Conservation (phyloP, 805 yeast species). For the Saccharomycopsis amapae region DNA sequence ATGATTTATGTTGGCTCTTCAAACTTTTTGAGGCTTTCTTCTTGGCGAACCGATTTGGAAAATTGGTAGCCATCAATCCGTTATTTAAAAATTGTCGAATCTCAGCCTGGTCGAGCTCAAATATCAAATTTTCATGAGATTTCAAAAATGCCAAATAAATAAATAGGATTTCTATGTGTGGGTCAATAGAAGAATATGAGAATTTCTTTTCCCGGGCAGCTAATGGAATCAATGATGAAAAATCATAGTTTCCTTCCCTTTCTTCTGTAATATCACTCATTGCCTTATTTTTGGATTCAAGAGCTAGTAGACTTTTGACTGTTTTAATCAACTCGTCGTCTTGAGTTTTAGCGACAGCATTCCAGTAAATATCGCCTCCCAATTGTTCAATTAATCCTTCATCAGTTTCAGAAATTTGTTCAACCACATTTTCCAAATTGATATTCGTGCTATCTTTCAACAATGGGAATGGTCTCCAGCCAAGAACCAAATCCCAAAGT, state of each 20-base stretch:
- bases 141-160: constrained; percentile 72
- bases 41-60: constrained; percentile 4
- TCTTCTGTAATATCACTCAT: not conserved
- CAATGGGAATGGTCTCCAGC: constrained; percentile 48
- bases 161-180: constrained; percentile 71
- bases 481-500: constrained; percentile 80
- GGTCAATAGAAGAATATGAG: constrained; percentile 58
- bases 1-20: constrained; percentile 15
- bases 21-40: constrained; percentile 5
- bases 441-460: not conserved
- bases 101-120: constrained; percentile 88
- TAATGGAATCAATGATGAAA: not conserved
- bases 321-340: not conserved
- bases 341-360: not conserved
- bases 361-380: constrained; percentile 10
- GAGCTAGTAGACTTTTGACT: constrained; percentile 2
- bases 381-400: constrained; percentile 9
- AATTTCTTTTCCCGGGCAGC: constrained; percentile 22
- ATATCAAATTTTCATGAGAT: constrained; percentile 66
- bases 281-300: constrained; percentile 4
- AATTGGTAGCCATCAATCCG: constrained; percentile 6
- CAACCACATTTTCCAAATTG: not conserved
- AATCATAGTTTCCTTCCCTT: not conserved
- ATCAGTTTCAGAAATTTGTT: constrained; percentile 2
- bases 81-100: constrained; percentile 64